Evolutionary conservation across 2,329 filamentous ascomycete species (phyloP), one percentile per base, ranked within the genome.

Genomic region (Ophiostoma fasciatum): DNA sequence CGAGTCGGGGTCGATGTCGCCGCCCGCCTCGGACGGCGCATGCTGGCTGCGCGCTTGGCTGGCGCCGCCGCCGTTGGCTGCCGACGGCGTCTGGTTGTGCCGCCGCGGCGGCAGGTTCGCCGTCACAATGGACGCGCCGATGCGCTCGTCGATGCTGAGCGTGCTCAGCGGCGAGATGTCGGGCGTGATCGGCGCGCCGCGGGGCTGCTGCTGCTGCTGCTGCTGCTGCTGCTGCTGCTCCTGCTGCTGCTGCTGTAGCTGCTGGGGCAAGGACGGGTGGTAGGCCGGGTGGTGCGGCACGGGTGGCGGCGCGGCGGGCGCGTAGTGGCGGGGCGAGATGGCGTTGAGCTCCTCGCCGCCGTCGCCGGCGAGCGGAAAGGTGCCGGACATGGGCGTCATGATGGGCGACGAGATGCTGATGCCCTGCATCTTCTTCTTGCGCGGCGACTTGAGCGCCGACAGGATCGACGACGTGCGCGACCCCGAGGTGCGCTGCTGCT

Each of bases 381-480:
- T 71, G 3, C 59, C 64, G 3, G 73, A 71, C 57, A 68, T 66
- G 12, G 74, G 73, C 8, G 73, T 78, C 61, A 74, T 68, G 46
- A 78, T 73, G 34, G 74, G 74, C 1, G 73, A 74, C 11, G 74
- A 78, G 46, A 78, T 78, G 49, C 52, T 66, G 43, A 78, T 53
- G 15, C 59, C 65, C 48, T 62, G 66, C 35, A 59, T 53, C 42
- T 62, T 70, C 55, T 64, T 69, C 55, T 63, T 68, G 43, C 60
- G 62, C 6, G 74, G 73, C 14, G 74, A 78, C 44, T 67, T 68
- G 38, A 78, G 61, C n/a, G 66, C 66, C 3, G 71, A 73, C 35
- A 78, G 57, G 40, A 78, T 57, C 11, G 72, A 74, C 3, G 71
- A 72, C 9, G 69, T 57, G 41, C 66, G 64, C n/a, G n/a, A n/a